Base-by-base conservation (phyloP, 192 early-diverging fungal species). In the Rhizophagus sp. region DNA sequence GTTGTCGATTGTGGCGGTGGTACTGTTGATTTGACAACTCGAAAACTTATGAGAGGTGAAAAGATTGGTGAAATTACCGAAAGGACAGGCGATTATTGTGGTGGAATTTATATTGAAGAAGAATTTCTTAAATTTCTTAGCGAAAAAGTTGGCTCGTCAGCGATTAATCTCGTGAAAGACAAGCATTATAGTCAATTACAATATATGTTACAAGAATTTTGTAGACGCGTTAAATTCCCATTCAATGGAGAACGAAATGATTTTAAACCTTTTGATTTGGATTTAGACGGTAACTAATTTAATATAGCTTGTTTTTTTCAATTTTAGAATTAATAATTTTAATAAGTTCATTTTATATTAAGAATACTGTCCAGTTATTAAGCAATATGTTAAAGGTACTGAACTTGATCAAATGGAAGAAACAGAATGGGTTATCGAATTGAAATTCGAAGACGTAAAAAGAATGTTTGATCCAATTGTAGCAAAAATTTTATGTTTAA, bases 1-100 rank as follows among this genome's bases (percentile, higher is more conserved):
- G 87, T 90, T 62, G 87, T 86, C 73, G 87, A 90, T 83, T 87
- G 84, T 39, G 88, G 87, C 68, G 88, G 88, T 62, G 88, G 88
- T 72, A 90, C 88, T 4, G 88, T 90, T 0, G 88, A 90, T 85
- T 80, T 88, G 79, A 90, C 78, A 87, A 82, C 75, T 72, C 50
- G 13, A 41, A 50, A 34, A 27, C 50, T 57, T 0, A 33, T 75
- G 49, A 15, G 10, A 50, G 49, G 33, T n/a, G 34, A 52, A 13
- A 30, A 75, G 36, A 22, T 75, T 9, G 30, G 30, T 34, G 73
- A 75, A 75, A 61, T 19, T 5, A 75, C n/a, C 7, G 73, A 75
- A 52, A 52, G 50, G 10, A 61, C 33, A 52, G 50, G 73, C 5
- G 73, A 75, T n/a, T 52, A 22, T 27, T 75, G 73, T 61, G 73